Conservation (phyloP, 176 grass and related monocot species). For the Oryza meyeriana region DNA sequence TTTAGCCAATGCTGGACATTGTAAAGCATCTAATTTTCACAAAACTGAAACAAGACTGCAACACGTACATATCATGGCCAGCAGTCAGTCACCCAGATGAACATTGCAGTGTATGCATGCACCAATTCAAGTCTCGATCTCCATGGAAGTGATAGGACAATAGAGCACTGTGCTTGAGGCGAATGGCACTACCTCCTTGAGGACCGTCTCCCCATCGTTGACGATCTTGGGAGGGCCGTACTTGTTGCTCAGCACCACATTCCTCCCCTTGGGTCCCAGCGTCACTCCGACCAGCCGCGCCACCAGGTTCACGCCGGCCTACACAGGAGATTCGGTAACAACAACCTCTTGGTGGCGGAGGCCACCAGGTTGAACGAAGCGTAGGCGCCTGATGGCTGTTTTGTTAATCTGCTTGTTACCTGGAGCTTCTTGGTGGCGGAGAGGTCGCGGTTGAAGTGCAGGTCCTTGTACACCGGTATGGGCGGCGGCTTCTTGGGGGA, state of each 20-base stretch:
- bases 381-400: background rate
- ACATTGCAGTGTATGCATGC: background rate
- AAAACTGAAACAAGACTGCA: no score
- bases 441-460: conserved; percentile 92
- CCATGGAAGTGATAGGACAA: background rate
- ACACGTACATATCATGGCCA: no score
- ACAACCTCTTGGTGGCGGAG: background rate
- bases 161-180: no score
- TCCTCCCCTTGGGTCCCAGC: no score
- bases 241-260: conserved; percentile 87
- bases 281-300: conserved; percentile 82
- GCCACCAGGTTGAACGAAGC: background rate
- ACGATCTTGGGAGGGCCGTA: conserved; percentile 95
- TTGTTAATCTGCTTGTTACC: conserved; percentile 15
- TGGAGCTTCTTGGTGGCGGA: conserved; percentile 85
- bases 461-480: conserved; percentile 74
- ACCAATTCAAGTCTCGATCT: background rate
- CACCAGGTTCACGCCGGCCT: conserved; percentile 84
- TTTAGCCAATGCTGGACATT: background rate
- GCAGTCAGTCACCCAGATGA: background rate
- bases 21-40: no score
- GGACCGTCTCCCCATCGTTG: conserved; percentile 90
- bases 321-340: background rate
- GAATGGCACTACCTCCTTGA: conserved; percentile 71
- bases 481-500: conserved; percentile 55